phyloP scores from a whole-genome alignment of 2,329 filamentous ascomycete species.

The Fusarium fujikuroi region DNA sequence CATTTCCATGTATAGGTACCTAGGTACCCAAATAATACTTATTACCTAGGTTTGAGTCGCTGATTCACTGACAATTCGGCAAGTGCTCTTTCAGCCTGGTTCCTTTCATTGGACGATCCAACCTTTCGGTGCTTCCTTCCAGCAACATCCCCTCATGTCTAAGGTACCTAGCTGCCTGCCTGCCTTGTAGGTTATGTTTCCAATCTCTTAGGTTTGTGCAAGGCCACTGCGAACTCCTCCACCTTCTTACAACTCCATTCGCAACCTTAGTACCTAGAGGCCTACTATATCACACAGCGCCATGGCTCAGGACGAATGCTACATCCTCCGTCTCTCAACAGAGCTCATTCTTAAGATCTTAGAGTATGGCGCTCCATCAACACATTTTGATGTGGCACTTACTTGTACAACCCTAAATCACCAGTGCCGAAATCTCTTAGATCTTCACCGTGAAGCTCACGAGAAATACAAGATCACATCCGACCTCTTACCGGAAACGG shows the following conservation, averaged over 20 bases:
- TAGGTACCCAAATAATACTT: too few species aligned
- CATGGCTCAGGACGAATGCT: background rate
- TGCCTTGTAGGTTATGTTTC: too few species aligned
- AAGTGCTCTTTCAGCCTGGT: background rate
- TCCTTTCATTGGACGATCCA: background rate
- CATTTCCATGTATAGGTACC: background rate
- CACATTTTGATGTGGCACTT: conserved; percentile 8
- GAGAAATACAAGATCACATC: conserved; percentile 4
- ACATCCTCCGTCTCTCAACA: background rate
- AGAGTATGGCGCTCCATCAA: background rate
- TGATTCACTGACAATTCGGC: background rate
- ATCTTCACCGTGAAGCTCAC: conserved; percentile 7
- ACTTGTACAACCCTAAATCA: conserved; percentile 17
- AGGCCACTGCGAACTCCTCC: background rate
- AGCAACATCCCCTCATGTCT: background rate
- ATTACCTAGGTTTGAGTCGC: too few species aligned
- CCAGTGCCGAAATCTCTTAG: background rate
- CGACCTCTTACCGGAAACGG: background rate
- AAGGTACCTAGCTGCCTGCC: background rate
- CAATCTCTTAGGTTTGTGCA: too few species aligned
- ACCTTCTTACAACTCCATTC: background rate
- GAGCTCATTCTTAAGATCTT: conserved; percentile 20
- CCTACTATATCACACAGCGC: too few species aligned
- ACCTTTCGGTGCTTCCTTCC: background rate
- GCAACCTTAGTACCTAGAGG: too few species aligned